A percentile compares a stretch with the other conserved stretches of the same genome.
These are phyloP conservation scores for Dipodascus albidus DNA, from an alignment of 805 yeast species.

Conservation along the genomic window DNA sequence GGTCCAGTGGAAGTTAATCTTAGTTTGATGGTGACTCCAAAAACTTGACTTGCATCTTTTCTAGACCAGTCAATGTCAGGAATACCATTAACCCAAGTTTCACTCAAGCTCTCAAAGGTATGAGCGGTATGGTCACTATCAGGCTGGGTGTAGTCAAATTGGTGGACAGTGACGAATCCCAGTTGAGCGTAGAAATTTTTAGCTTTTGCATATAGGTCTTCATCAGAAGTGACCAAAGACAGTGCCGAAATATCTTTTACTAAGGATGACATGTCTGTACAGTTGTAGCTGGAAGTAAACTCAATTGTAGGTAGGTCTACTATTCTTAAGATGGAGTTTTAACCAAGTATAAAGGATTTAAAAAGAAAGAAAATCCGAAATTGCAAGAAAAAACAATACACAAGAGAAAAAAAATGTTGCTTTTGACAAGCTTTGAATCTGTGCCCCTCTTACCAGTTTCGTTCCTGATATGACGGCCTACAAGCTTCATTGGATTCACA, in stretches of 20 bases:
- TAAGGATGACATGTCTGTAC: not conserved
- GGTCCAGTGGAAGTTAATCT: slow-evolving; percentile 21
- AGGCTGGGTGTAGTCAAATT: slow-evolving; percentile 21
- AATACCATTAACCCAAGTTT: slow-evolving; percentile 20
- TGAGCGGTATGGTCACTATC: slow-evolving; percentile 13
- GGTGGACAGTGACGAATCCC: slow-evolving; percentile 29
- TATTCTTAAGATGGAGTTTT: no score
- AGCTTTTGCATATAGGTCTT: slow-evolving; percentile 33
- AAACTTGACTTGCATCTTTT: slow-evolving; percentile 4
- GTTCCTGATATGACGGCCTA: no score
- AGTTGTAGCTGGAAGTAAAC: no score
- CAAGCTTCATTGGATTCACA: no score
- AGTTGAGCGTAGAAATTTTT: slow-evolving; percentile 45
- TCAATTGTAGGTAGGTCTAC: no score
- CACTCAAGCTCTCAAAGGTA: slow-evolving; percentile 16
- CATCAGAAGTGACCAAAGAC: slow-evolving; percentile 40
- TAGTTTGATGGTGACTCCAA: slow-evolving; percentile 22
- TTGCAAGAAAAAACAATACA: no score
- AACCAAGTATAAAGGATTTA: no score
- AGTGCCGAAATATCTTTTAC: slow-evolving; percentile 16
- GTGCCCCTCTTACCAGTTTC: no score
- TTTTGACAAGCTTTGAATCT: no score
- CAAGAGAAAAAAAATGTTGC: no score
- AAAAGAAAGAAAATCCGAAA: no score
- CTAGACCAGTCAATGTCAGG: slow-evolving; percentile 11